A percentile compares a stretch with the other conserved stretches of the same genome.
Evolutionary conservation across 2,329 filamentous ascomycete genomes (phyloP).

Genomic region (Penicillium corylophilum): DNA sequence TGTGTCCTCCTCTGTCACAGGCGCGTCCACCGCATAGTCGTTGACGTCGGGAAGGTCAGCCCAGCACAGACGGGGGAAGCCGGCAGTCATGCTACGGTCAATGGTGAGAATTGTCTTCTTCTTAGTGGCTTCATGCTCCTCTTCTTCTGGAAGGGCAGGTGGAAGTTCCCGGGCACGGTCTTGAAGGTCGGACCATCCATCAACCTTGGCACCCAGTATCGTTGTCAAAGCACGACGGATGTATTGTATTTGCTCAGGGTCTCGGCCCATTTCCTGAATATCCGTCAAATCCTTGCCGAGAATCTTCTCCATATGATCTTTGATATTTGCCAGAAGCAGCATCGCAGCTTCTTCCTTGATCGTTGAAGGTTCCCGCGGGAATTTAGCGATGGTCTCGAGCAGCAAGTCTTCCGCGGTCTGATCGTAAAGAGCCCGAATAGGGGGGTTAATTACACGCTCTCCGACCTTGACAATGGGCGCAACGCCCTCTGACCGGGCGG

Average conservation of each 20-base stretch:
- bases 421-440: constrained; percentile 43
- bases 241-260: constrained; percentile 46
- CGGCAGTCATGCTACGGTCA: constrained; percentile 41
- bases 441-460: constrained; percentile 43
- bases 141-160: constrained; percentile 32
- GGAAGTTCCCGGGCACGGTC: constrained; percentile 39
- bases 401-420: constrained; percentile 46
- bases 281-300: constrained; percentile 44
- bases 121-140: constrained; percentile 31
- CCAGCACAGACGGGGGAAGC: constrained; percentile 44
- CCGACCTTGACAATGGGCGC: constrained; percentile 45
- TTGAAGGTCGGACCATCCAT: constrained; percentile 45
- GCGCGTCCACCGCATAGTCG: constrained; percentile 41
- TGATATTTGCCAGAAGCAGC: constrained; percentile 49
- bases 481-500: constrained; percentile 37
- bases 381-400: constrained; percentile 46
- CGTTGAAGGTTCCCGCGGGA: constrained; percentile 43
- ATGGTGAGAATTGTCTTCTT: constrained; percentile 45
- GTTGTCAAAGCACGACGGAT: constrained; percentile 45
- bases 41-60: constrained; percentile 46
- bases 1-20: constrained; percentile 46
- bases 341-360: constrained; percentile 50
- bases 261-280: constrained; percentile 48
- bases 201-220: constrained; percentile 45
- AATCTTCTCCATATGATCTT: constrained; percentile 50